Evolutionary conservation across 192 early-diverging fungal species (phyloP).

Genomic region (Kickxella alabastrina): DNA sequence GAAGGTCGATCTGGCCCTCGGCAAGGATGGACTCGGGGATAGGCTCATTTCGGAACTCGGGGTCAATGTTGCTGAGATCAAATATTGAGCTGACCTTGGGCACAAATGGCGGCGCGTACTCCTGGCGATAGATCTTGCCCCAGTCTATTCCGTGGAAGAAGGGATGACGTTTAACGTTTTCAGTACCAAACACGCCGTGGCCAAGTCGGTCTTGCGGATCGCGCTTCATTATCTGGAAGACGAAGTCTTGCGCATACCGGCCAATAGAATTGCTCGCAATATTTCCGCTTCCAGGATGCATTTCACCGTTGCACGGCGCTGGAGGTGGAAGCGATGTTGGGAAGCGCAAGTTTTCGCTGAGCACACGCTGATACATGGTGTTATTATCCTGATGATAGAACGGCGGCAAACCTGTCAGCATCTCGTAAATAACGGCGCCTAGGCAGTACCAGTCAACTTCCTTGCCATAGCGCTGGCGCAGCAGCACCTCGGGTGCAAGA

Average conservation of each 20-base stretch:
- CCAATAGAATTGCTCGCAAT: constrained; percentile 3
- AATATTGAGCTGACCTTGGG: constrained; percentile 52
- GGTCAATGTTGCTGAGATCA: constrained; percentile 38
- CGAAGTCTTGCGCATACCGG: constrained; percentile 18
- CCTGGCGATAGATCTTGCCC: constrained; percentile 54
- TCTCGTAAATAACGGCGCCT: constrained; percentile 64
- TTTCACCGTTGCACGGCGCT: constrained; percentile 3
- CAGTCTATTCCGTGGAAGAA: constrained; percentile 63
- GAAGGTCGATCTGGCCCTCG: constrained; percentile 19
- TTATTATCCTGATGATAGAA: constrained; percentile 46
- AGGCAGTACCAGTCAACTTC: constrained; percentile 70
- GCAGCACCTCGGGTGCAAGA: constrained; percentile 64
- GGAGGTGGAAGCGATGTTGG: constrained; percentile 18
- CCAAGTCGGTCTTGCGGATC: constrained; percentile 58
- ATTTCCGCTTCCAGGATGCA: constrained; percentile 3
- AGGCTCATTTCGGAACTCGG: constrained; percentile 42
- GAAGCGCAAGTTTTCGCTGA: constrained; percentile 16
- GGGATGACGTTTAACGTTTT: constrained; percentile 55
- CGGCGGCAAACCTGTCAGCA: constrained; percentile 58
- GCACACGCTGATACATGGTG: constrained; percentile 26
- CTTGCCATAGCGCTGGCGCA: constrained; percentile 57
- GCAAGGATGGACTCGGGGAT: constrained; percentile 22
- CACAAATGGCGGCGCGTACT: constrained; percentile 60
- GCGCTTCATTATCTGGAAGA: constrained; percentile 51
- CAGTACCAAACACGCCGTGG: constrained; percentile 50